These are phyloP conservation scores for Fusarium palustre DNA, from an alignment of 2,329 filamentous ascomycete species.

Conservation along the genomic window DNA sequence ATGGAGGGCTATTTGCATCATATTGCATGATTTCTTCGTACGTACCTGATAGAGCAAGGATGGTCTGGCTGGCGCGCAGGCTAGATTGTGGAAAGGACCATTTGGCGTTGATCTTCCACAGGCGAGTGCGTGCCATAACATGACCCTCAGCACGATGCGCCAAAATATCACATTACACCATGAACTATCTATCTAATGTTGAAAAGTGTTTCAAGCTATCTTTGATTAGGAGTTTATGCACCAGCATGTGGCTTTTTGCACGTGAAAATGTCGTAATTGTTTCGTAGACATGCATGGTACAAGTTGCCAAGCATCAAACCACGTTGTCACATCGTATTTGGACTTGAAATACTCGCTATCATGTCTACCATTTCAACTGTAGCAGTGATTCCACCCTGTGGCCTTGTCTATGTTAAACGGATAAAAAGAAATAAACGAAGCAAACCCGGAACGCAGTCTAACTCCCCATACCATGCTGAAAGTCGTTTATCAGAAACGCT, in stretches of 20 bases:
- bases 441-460: constrained; percentile 21
- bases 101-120: constrained; percentile 34
- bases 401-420: constrained; percentile 28
- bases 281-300: neutral
- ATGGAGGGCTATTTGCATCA: constrained; percentile 48
- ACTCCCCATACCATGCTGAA: constrained; percentile 45
- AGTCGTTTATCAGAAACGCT: constrained; percentile 11
- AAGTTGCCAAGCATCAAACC: neutral
- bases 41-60: constrained; percentile 52
- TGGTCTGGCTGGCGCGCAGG: constrained; percentile 47
- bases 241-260: neutral
- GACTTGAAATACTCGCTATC: neutral
- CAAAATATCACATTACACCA: constrained; percentile 44
- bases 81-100: constrained; percentile 44
- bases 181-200: constrained; percentile 32
- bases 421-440: constrained; percentile 3
- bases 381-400: constrained; percentile 4
- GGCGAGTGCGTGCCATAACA: constrained; percentile 43
- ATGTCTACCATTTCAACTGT: neutral
- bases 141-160: constrained; percentile 38
- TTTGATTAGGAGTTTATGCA: neutral
- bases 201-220: constrained; percentile 37
- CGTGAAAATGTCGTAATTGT: constrained; percentile 10
- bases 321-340: neutral
- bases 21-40: constrained; percentile 48